These are phyloP conservation scores for Fusarium transvaalense DNA, from an alignment of 2,329 filamentous ascomycete genomes.

Conservation along the genomic window DNA sequence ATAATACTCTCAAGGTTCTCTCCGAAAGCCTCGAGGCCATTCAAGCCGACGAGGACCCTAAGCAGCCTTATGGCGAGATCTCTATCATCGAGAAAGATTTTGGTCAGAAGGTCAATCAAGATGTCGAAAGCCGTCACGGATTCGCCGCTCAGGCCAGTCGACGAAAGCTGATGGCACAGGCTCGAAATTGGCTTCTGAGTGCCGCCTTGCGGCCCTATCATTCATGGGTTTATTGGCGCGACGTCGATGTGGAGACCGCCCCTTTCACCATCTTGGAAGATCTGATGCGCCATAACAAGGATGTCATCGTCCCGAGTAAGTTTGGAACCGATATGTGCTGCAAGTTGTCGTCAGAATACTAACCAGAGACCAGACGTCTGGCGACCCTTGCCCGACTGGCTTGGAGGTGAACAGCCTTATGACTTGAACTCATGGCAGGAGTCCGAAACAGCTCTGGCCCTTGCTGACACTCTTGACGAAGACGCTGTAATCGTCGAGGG, in stretches of 20 bases:
- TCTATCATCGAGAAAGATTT: slow-evolving; percentile 99
- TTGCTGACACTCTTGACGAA: slow-evolving; percentile 95
- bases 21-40: slow-evolving; percentile 80
- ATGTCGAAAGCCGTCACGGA: slow-evolving; percentile 96
- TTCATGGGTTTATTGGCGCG: slow-evolving; percentile 99
- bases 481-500: slow-evolving; percentile 99
- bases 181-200: slow-evolving; percentile 95
- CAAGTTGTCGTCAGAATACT: slow-evolving; percentile 30
- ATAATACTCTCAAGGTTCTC: slow-evolving; percentile 83
- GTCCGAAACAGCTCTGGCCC: slow-evolving; percentile 92
- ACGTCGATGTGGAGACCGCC: slow-evolving; percentile 97
- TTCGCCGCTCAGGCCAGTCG: slow-evolving; percentile 95
- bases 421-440: slow-evolving; percentile 99
- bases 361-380: slow-evolving; percentile 80
- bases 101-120: slow-evolving; percentile 96
- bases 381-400: slow-evolving; percentile 98
- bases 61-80: slow-evolving; percentile 92
- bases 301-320: slow-evolving; percentile 98
- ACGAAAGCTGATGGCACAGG: slow-evolving; percentile 97
- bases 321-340: slow-evolving; percentile 41
- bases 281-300: slow-evolving; percentile 98
- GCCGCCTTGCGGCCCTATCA: slow-evolving; percentile 94
- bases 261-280: slow-evolving; percentile 97
- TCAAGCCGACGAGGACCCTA: slow-evolving; percentile 82
- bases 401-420: slow-evolving; percentile 97